Percentiles rank a stretch among this genome's conserved stretches.
Evolutionary conservation across 352 stramenopile species (phyloP).

Genomic region (Phytophthora pini): DNA sequence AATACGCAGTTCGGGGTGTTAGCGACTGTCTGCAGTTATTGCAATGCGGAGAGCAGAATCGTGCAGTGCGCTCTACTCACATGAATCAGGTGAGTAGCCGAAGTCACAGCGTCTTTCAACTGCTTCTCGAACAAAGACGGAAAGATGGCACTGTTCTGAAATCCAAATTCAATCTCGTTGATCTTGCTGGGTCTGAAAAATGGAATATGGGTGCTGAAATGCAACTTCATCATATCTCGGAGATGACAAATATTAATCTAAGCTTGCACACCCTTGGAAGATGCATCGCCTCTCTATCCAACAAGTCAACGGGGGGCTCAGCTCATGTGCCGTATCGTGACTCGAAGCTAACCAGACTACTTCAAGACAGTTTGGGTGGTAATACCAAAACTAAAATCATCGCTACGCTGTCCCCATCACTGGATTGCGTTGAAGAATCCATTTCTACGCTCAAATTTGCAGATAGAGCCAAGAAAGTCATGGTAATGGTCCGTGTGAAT

Average conservation of each 20-base stretch:
- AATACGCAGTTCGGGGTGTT: conserved; percentile 89
- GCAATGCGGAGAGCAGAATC: conserved; percentile 83
- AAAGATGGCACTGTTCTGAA: conserved; percentile 79
- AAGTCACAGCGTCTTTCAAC: conserved; percentile 91
- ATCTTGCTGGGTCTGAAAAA: conserved; percentile 94
- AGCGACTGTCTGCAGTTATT: conserved; percentile 89
- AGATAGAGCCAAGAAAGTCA: conserved; percentile 92
- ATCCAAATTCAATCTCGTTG: conserved; percentile 96
- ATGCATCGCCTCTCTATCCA: conserved; percentile 85
- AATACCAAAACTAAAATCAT: conserved; percentile 94
- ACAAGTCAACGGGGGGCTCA: conserved; percentile 36
- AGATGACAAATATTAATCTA: conserved; percentile 96
- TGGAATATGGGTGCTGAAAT: conserved; percentile 90
- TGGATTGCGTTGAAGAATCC: conserved; percentile 90
- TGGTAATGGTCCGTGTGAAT: conserved; percentile 87
- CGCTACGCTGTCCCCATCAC: conserved; percentile 86
- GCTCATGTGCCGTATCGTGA: conserved; percentile 93
- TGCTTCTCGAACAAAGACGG: conserved; percentile 81
- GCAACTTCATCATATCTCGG: conserved; percentile 85
- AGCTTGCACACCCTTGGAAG: conserved; percentile 92
- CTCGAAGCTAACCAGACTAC: conserved; percentile 93
- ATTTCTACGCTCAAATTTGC: conserved; percentile 96
- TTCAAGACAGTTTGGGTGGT: conserved; percentile 89
- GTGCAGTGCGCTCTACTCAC: conserved; percentile 90
- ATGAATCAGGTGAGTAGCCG: conserved; percentile 93